Evolutionary conservation across 1,284 basidiomycete species (phyloP).

Genomic region (Singerocomus rubriflavus): DNA sequence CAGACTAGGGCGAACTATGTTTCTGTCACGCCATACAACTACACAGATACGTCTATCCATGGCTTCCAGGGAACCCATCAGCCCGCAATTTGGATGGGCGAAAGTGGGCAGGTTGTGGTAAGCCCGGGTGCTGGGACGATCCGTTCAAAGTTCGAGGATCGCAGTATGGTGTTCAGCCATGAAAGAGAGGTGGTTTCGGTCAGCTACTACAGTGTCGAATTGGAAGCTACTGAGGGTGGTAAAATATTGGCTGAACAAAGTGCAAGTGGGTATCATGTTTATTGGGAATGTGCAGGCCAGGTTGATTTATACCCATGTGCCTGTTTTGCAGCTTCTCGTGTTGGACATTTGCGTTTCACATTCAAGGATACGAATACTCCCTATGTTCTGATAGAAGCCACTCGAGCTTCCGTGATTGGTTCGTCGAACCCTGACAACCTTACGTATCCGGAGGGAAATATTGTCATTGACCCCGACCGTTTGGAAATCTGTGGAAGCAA

Average conservation of each 20-base stretch:
- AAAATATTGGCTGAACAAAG: conserved; percentile 62
- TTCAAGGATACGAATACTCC: conserved; percentile 51
- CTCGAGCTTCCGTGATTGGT: conserved; percentile 60
- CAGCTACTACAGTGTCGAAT: conserved; percentile 65
- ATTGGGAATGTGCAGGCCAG: neutral
- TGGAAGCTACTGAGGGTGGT: conserved; percentile 52
- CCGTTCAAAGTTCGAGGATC: conserved; percentile 52
- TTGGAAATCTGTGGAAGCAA: conserved; percentile 69
- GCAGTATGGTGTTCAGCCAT: conserved; percentile 59
- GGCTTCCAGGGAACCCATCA: conserved; percentile 81
- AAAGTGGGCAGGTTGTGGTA: conserved; percentile 66
- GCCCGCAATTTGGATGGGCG: conserved; percentile 91
- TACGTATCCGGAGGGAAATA: conserved; percentile 58
- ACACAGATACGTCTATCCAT: conserved; percentile 59
- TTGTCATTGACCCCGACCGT: conserved; percentile 45
- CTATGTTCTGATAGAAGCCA: conserved; percentile 69
- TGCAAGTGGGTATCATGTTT: conserved; percentile 54
- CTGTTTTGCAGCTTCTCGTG: conserved; percentile 59
- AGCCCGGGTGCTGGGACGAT: conserved; percentile 58
- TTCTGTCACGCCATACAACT: conserved; percentile 76
- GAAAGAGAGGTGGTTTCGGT: conserved; percentile 60
- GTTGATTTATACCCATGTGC: conserved; percentile 4
- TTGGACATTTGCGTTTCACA: conserved; percentile 74
- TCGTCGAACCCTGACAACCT: conserved; percentile 58
- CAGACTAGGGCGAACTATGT: conserved; percentile 73